phyloP scores from a whole-genome alignment of 805 yeast genomes.

The Candida bentonensis region DNA sequence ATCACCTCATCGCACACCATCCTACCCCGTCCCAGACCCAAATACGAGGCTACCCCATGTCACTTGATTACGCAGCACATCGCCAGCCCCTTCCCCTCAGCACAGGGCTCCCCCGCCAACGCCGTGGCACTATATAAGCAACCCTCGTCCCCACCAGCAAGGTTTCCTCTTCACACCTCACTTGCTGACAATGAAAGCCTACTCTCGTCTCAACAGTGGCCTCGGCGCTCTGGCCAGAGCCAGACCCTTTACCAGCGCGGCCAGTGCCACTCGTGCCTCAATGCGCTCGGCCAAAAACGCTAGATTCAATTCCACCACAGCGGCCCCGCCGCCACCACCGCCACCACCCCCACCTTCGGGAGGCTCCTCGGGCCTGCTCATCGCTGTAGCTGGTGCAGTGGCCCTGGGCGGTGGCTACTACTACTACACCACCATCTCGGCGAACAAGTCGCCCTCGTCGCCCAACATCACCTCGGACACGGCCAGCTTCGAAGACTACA shows the following conservation, averaged over 20 bases:
- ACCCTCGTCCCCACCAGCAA: background rate
- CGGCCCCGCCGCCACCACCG: background rate
- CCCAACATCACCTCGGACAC: slow-evolving; percentile 19
- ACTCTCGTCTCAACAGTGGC: background rate
- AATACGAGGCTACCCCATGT: background rate
- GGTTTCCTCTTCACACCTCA: background rate
- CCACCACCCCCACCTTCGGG: slow-evolving; percentile 4
- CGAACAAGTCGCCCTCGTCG: slow-evolving; percentile 21
- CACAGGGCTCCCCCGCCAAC: background rate
- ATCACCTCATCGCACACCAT: too few species aligned
- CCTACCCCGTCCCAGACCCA: too few species aligned
- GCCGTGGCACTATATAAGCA: background rate
- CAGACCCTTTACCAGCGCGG: background rate
- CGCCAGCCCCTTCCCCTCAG: background rate
- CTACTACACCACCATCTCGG: slow-evolving; percentile 17
- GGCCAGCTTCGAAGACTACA: slow-evolving; percentile 41
- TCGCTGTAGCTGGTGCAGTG: slow-evolving; percentile 9
- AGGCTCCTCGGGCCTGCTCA: slow-evolving; percentile 5
- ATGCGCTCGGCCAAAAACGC: too few species aligned
- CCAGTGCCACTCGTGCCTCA: too few species aligned
- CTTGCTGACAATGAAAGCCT: background rate
- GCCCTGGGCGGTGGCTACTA: slow-evolving; percentile 20
- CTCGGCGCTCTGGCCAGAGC: background rate
- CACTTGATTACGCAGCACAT: background rate
- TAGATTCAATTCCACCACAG: background rate